Evolutionary conservation across 2,329 filamentous ascomycete genomes (phyloP), one percentile per base, ranked within the genome.

Genomic region (Aspergillus carbonarius): DNA sequence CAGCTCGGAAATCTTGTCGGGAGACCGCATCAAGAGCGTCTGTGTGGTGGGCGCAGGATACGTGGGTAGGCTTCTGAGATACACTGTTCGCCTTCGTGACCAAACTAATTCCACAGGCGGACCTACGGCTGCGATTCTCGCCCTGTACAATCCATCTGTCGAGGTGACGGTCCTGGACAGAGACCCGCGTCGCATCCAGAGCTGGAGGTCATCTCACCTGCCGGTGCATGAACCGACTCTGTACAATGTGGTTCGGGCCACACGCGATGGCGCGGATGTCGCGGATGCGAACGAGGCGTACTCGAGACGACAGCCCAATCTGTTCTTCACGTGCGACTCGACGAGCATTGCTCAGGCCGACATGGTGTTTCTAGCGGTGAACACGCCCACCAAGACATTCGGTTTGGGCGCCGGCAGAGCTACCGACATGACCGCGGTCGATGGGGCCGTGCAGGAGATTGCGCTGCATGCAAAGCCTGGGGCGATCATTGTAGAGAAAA

Each of bases 401-500:
- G 90, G 90, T 55, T 77, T 85, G 20, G 90, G 90, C 49, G 86
- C 87, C 5, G 89, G 89, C 10, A 83, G 82, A 63, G 89, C 90
- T 0, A 88, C 88, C 15, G 88, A 93, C 66, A 85, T 93, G 78
- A 85, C 85, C 1, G 85, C 86, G 10, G 84, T 93, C 25, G 89
- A 93, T 72, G 85, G 85, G 17, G 89, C 88, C 5, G 86, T 85
- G 1, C 81, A 83, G 52, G 84, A 85, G 56, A 87, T 93, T 34
- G 90, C 89, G 9, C 79, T 84, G 63, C 80, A 87, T 61, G 88
- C 89, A 3, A 85, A 82, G 30, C 78, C 82, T 17, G 87, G 87
- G 49, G 85, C 88, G 55, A 90, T 93, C 56, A 85, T 93, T 52
- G 90, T 93, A 18, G 90, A 93, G 78, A 93, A 93, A 78, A 89